Evolutionary conservation across 192 early-diverging fungal genomes (phyloP).

Genomic region (Coemansia umbellata): DNA sequence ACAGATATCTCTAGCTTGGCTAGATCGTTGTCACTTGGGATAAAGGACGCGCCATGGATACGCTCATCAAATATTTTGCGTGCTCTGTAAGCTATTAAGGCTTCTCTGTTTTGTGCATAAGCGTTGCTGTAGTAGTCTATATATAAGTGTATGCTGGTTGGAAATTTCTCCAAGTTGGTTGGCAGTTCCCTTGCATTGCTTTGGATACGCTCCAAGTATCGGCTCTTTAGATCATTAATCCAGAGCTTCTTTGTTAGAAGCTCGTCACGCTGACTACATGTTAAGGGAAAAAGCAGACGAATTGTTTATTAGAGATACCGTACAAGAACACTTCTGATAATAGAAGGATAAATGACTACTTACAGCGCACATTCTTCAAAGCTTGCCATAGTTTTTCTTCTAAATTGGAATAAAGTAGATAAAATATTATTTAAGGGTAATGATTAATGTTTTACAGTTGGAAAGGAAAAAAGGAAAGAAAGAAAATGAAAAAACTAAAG

Average conservation of each 20-base stretch:
- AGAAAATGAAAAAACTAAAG: not conserved
- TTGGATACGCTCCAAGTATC: constrained; percentile 33
- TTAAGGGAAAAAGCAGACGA: not conserved
- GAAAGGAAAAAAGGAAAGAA: not conserved
- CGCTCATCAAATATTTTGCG: constrained; percentile 42
- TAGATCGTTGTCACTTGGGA: constrained; percentile 36
- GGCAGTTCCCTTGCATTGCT: constrained; percentile 31
- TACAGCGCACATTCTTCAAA: constrained; percentile 37
- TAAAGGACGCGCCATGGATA: constrained; percentile 34
- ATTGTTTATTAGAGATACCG: not conserved
- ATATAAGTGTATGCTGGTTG: constrained; percentile 27
- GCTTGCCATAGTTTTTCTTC: constrained; percentile 41
- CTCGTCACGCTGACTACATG: constrained; percentile 43
- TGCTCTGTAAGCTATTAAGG: constrained; percentile 34
- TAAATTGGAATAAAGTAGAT: not conserved
- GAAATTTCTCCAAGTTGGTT: constrained; percentile 33
- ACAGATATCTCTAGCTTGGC: constrained; percentile 46
- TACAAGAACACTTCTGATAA: not conserved
- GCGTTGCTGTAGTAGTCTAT: constrained; percentile 33
- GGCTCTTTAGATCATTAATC: constrained; percentile 41
- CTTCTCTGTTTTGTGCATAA: constrained; percentile 38
- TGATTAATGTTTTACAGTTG: not conserved
- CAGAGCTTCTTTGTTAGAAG: constrained; percentile 38
- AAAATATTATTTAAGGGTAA: not conserved
- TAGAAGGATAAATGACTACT: constrained; percentile 4